Percentiles rank a stretch among this genome's conserved stretches.
phyloP scores from a whole-genome alignment of 345 rosid genomes.

The Eucalyptus tenuipes region DNA sequence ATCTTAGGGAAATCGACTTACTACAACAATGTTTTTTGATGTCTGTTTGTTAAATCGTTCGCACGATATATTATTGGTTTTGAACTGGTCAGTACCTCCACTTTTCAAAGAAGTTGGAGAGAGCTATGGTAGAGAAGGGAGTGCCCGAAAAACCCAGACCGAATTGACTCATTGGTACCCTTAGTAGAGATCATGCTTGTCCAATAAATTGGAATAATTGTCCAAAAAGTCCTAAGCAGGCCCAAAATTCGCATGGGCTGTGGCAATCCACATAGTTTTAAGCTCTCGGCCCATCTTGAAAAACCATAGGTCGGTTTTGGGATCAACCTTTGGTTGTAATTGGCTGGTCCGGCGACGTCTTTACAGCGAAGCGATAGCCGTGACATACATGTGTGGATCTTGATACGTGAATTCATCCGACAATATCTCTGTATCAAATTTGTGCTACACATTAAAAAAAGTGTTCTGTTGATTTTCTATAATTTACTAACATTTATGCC shows the following conservation, averaged over 20 bases:
- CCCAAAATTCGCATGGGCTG: fast-evolving
- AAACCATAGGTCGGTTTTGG: background rate
- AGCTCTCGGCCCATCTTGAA: background rate
- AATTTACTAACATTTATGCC: background rate
- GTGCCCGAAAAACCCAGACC: fast-evolving
- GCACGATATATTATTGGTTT: background rate
- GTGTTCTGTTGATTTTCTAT: background rate
- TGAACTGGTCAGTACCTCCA: background rate
- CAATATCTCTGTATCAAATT: background rate
- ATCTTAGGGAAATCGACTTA: background rate
- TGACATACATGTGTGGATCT: background rate
- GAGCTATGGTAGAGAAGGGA: background rate
- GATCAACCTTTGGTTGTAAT: too few species aligned
- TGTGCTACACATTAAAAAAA: background rate
- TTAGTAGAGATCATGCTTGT: too few species aligned
- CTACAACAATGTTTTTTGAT: background rate
- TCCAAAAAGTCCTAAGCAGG: fast-evolving
- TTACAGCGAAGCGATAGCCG: fast-evolving
- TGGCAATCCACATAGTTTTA: fast-evolving
- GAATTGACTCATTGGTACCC: too few species aligned
- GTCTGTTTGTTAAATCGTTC: too few species aligned
- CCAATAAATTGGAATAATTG: too few species aligned
- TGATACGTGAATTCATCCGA: background rate
- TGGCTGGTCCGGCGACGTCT: constrained; percentile 9
- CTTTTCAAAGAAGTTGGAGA: background rate